phyloP scores from a whole-genome alignment of 1,284 basidiomycete species.

The Leccinum huronense region DNA sequence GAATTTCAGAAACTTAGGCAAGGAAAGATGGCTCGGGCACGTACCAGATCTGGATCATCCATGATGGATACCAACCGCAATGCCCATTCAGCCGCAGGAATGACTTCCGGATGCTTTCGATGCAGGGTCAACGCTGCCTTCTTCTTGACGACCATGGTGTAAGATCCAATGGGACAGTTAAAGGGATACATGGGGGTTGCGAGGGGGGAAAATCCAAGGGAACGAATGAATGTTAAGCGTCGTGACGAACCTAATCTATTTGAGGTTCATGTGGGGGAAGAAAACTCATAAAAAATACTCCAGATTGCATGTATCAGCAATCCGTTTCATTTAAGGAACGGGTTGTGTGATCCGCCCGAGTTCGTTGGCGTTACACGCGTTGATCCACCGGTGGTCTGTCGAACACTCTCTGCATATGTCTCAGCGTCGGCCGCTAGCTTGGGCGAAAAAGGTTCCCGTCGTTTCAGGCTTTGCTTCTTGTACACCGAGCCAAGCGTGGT shows the following conservation, averaged over 20 bases:
- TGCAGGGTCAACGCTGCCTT: conserved; percentile 97
- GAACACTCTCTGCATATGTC: conserved; percentile 52
- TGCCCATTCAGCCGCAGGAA: conserved; percentile 95
- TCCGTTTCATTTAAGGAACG: conserved; percentile 43
- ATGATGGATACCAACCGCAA: conserved; percentile 91
- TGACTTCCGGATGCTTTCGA: conserved; percentile 93
- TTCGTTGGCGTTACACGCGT: conserved; percentile 36
- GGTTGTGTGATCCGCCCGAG: conserved; percentile 48
- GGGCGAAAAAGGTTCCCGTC: conserved; percentile 29
- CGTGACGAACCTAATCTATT: conserved; percentile 20
- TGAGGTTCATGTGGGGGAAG: conserved; percentile 25
- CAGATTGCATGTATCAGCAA: conserved; percentile 9
- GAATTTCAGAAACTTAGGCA: conserved; percentile 12
- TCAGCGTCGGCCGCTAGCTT: conserved; percentile 54
- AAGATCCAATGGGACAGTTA: conserved; percentile 14
- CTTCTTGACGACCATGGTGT: conserved; percentile 72
- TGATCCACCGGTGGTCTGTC: conserved; percentile 31
- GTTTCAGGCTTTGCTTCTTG: conserved; percentile 26
- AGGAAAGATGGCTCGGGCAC: conserved; percentile 16
- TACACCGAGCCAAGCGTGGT: conserved; percentile 38
- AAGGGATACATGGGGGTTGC: conserved; percentile 29
- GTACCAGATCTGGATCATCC: conserved; percentile 87
- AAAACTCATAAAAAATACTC: conserved; percentile 13
- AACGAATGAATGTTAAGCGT: background rate
- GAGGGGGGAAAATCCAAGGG: conserved; percentile 12